Evolutionary conservation across 2,329 filamentous ascomycete species (phyloP).

Genomic region (Colletotrichum tofieldiae): DNA sequence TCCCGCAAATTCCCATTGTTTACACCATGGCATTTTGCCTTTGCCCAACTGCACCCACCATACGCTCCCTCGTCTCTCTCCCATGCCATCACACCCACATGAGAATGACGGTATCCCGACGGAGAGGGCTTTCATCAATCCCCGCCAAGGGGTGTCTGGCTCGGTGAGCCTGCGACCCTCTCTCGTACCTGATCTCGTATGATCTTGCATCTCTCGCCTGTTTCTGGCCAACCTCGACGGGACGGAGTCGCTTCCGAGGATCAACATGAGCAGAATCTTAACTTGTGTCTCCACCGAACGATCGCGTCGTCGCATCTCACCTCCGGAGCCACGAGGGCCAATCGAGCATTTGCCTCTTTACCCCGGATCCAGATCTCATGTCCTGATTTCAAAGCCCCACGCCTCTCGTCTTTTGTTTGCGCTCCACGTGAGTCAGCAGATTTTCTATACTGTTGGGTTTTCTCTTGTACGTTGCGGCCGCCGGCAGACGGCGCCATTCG

Average conservation of each 20-base stretch:
- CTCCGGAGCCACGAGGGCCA: neutral
- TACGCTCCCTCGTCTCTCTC: neutral
- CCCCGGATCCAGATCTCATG: constrained; percentile 18
- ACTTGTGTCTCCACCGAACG: neutral
- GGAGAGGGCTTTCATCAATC: neutral
- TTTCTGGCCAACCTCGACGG: neutral
- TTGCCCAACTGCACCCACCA: neutral
- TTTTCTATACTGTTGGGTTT: neutral
- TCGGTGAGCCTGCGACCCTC: neutral
- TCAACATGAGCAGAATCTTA: neutral
- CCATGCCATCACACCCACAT: neutral
- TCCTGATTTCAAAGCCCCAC: constrained; percentile 33
- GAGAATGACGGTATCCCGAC: constrained; percentile 6
- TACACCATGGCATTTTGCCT: constrained; percentile 31
- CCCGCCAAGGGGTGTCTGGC: neutral
- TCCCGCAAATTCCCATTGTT: constrained; percentile 34
- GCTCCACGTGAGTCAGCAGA: constrained; percentile 9
- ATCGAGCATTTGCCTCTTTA: constrained; percentile 7
- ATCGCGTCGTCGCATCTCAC: constrained; percentile 17
- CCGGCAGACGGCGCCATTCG: constrained; percentile 2
- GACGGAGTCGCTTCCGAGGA: neutral
- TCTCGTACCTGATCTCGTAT: neutral
- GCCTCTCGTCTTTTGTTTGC: neutral
- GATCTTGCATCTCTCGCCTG: neutral
- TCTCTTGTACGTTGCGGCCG: too few relatives aligned